These are phyloP conservation scores for Pholiota conissans DNA, from an alignment of 768 basidiomycete species.

Conservation along the genomic window DNA sequence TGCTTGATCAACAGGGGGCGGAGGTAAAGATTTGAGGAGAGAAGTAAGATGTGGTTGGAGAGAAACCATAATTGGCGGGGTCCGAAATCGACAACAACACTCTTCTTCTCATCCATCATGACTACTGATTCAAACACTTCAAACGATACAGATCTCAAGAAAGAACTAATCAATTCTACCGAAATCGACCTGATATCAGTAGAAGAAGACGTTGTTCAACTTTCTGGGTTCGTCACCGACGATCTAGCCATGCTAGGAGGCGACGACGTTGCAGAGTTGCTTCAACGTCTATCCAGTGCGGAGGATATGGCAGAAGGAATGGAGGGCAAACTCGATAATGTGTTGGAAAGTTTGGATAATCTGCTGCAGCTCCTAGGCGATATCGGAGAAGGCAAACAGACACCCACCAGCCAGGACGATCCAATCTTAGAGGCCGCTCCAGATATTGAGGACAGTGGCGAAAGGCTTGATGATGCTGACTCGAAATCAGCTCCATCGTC, in stretches of 20 bases:
- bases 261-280: constrained; percentile 52
- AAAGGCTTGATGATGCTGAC: not conserved
- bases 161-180: constrained; percentile 2
- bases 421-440: not conserved
- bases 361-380: constrained; percentile 48
- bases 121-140: constrained; percentile 2
- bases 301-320: constrained; percentile 60
- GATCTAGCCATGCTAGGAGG: constrained; percentile 20
- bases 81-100: constrained; percentile 21
- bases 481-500: not conserved
- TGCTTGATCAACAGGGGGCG: constrained; percentile 47
- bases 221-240: constrained; percentile 13
- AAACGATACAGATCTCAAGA: not conserved
- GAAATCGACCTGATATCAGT: constrained; percentile 10
- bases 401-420: not conserved
- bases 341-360: constrained; percentile 58
- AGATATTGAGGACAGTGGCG: not conserved
- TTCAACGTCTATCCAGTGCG: constrained; percentile 56
- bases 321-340: constrained; percentile 60
- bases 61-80: constrained; percentile 42
- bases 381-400: not conserved
- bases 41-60: constrained; percentile 50
- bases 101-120: constrained; percentile 27
- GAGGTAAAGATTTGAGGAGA: constrained; percentile 53
- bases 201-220: constrained; percentile 12